phyloP scores from a whole-genome alignment of 73 alveolate genomes.

The Tetrahymena thermophila region DNA sequence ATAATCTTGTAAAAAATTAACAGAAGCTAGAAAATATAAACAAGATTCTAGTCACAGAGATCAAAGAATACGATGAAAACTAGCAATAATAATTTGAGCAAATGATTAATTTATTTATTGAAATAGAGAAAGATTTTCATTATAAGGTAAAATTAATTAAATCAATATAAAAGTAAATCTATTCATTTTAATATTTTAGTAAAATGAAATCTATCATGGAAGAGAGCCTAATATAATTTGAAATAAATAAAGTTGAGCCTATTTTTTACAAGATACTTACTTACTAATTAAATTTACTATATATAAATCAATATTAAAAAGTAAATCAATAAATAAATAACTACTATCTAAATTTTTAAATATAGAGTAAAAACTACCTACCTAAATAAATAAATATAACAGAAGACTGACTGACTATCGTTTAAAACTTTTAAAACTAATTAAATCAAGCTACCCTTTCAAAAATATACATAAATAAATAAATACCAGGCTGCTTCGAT shows the following conservation, averaged over 20 bases:
- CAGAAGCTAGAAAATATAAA: slow-evolving; percentile 28
- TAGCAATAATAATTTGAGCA: neutral
- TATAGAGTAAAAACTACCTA: neutral
- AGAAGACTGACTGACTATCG: too few species aligned
- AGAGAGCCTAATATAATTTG: neutral
- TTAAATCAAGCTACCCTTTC: too few species aligned
- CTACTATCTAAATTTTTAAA: neutral
- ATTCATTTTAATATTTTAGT: neutral
- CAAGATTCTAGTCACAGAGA: slow-evolving; percentile 13
- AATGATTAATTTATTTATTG: neutral
- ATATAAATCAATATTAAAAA: too few species aligned
- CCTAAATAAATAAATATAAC: too few species aligned
- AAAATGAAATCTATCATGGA: neutral
- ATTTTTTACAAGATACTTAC: neutral
- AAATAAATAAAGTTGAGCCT: neutral
- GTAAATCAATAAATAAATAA: too few species aligned
- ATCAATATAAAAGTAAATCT: neutral
- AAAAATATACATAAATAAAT: too few species aligned
- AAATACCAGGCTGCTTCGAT: neutral
- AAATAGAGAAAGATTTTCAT: neutral
- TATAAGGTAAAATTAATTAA: neutral
- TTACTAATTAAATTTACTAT: neutral
- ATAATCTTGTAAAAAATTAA: slow-evolving; percentile 18
- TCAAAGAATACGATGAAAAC: neutral
- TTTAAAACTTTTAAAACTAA: too few species aligned